These are phyloP conservation scores for Schwanniomyces polymorphus DNA, from an alignment of 805 yeast genomes.

Conservation along the genomic window DNA sequence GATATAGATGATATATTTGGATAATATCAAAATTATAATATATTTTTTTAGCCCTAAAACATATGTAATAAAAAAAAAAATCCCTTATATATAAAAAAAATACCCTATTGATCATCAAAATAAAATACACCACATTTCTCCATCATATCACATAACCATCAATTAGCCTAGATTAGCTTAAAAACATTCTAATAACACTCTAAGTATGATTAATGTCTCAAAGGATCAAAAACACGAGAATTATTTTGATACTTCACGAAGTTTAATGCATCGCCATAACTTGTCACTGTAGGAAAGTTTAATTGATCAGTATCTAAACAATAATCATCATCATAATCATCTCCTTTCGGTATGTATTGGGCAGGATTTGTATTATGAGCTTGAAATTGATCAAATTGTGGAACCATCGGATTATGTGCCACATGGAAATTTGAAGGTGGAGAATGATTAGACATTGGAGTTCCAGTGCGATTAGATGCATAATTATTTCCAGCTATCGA, in stretches of 20 bases:
- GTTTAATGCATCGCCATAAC: constrained; percentile 4
- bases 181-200: neutral
- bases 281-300: constrained; percentile 11
- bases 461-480: constrained; percentile 1
- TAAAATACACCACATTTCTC: neutral
- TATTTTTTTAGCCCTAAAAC: neutral
- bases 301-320: constrained; percentile 45
- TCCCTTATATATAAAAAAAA: neutral
- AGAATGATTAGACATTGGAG: constrained; percentile 6
- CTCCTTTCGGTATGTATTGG: constrained; percentile 7
- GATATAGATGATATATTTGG: constrained; percentile 81
- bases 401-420: constrained; percentile 3
- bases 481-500: constrained; percentile 4
- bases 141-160: neutral
- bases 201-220: neutral
- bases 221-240: neutral
- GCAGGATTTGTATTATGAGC: neutral
- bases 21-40: constrained; percentile 12
- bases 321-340: constrained; percentile 43
- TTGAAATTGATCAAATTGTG: constrained; percentile 3
- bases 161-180: neutral
- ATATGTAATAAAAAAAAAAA: neutral
- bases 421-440: constrained; percentile 4
- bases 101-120: neutral
- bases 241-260: neutral